Evolutionary conservation across 192 early-diverging fungal genomes (phyloP).

Genomic region (Helicostylum pulchrum): DNA sequence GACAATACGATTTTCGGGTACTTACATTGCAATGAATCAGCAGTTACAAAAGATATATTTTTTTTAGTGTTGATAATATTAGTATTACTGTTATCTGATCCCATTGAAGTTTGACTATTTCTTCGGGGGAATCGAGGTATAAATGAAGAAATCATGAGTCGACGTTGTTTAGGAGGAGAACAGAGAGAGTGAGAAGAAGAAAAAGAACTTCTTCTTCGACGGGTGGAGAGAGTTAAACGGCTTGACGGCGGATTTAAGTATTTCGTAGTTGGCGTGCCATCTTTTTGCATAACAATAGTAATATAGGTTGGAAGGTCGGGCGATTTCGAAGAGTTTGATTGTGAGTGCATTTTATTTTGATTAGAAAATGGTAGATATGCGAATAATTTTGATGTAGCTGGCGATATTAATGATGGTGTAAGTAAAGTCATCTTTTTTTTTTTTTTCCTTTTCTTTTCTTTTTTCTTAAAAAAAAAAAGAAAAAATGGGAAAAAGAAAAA

Average conservation of each 20-base stretch:
- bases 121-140: slow-evolving; percentile 5
- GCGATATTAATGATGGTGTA: slow-evolving; percentile 10
- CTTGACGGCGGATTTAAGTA: slow-evolving; percentile 7
- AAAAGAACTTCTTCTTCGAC: slow-evolving; percentile 5
- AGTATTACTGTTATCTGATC: too few species aligned
- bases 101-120: too few species aligned
- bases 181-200: background rate
- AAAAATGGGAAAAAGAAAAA: background rate
- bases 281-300: slow-evolving; percentile 18
- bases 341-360: background rate
- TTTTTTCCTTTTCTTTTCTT: background rate
- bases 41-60: too few species aligned
- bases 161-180: slow-evolving; percentile 7
- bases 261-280: slow-evolving; percentile 24
- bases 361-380: slow-evolving; percentile 17
- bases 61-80: too few species aligned
- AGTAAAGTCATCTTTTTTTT: background rate
- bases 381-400: slow-evolving; percentile 14
- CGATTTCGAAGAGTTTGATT: background rate
- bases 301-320: slow-evolving; percentile 16
- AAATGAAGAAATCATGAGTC: slow-evolving; percentile 12
- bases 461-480: background rate
- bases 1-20: background rate
- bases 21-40: too few species aligned
- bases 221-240: background rate